A percentile compares a stretch with the other conserved stretches of the same genome.
These are phyloP conservation scores for Colletotrichum sp. DNA, from an alignment of 2,329 filamentous ascomycete genomes.

Conservation along the genomic window DNA sequence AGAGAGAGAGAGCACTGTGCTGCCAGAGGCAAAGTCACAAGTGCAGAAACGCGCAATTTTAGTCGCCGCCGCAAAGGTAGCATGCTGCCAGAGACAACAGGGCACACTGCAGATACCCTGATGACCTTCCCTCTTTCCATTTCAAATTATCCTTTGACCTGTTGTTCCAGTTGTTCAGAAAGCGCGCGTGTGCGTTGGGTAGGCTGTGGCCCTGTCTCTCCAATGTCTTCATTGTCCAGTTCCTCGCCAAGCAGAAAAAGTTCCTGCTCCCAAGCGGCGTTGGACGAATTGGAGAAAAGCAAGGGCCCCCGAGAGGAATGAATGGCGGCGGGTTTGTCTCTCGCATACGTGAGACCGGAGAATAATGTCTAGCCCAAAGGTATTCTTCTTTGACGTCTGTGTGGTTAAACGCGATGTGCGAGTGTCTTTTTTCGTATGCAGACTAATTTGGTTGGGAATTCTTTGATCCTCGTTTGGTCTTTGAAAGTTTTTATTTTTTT, in stretches of 20 bases:
- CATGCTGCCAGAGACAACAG: neutral
- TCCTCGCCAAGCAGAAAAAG: neutral
- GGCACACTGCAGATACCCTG: neutral
- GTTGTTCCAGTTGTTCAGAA: neutral
- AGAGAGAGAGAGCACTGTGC: neutral
- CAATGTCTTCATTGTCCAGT: neutral
- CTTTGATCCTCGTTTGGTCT: neutral
- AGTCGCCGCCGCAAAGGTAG: neutral
- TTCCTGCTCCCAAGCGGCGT: neutral
- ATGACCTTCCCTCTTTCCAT: neutral
- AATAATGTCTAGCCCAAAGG: neutral
- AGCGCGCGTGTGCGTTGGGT: neutral
- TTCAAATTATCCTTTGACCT: neutral
- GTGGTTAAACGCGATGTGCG: neutral
- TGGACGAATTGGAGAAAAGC: neutral
- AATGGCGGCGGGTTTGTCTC: neutral
- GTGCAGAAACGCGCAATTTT: neutral
- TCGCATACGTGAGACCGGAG: conserved; percentile 1
- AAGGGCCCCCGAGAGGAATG: neutral
- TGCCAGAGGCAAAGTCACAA: neutral
- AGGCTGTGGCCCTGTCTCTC: neutral
- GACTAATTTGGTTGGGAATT: conserved; percentile 13
- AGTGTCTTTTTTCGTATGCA: neutral
- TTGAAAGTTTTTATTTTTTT: neutral
- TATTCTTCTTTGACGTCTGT: neutral